Base-by-base conservation (phyloP, 306 rosid species). In the Casuarina equisetifolia region DNA sequence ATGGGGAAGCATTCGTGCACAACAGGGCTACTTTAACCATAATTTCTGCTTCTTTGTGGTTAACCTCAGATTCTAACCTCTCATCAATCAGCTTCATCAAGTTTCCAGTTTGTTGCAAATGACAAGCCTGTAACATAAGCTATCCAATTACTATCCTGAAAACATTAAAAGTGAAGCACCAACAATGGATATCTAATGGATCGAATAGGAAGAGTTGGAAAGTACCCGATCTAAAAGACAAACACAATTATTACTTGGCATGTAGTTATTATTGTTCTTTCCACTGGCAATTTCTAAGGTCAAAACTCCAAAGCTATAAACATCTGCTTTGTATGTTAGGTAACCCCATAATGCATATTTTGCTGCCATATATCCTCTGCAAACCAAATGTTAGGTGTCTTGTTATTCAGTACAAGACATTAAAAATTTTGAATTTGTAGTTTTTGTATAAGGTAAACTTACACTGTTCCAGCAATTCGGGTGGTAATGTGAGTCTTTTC, bases 381-480 rank as follows among this genome's bases (percentile, higher is more conserved):
- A 87, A 45, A 25, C 10, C 53, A 51, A 86, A 3, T 79, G 5
- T 39, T 38, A 49, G 35, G 68, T 4, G 15, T 62, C 6, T 71
- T 63, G 36, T 58, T 49, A 69, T 6, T 54, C 36, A 75, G 75
- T 35, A 46, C 49, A 15, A 50, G 62, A 64, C 9, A 0, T 5
- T 57, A 25, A 36, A 50, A 50, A 43, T 71, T 57, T 64, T 25
- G 32, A 25, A 25, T 54, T 42, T 40, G 42, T 5, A 76, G 72
- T 2, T 36, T 71, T 13, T 66, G 16, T 1, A 40, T 3, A 40
- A 40, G 64, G 50, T 58, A 15, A 77, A 83, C 88, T 25, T 25
- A 92, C 97, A 92, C 89, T n/a, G 97, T 92, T 76, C 97, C 96
- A 0, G 97, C 96, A n/a, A 92, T 80, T 67, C 88, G 82, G 72